phyloP scores from a whole-genome alignment of 345 rosid genomes.

The Geranium rotundifolium region DNA sequence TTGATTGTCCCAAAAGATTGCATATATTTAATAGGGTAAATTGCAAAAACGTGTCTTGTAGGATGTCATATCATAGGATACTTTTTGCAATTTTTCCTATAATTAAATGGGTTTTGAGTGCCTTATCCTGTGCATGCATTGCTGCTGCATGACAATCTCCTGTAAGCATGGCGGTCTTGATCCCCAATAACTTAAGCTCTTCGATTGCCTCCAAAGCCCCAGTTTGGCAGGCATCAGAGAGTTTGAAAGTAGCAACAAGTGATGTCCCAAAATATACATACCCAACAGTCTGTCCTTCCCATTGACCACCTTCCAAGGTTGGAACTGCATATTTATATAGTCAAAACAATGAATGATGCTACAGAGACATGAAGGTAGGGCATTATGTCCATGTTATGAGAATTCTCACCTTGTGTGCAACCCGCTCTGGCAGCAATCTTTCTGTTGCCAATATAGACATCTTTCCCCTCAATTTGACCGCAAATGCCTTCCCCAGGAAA shows the following conservation, averaged over 20 bases:
- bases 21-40: not conserved
- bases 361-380: not conserved
- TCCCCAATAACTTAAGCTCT: constrained; percentile 44
- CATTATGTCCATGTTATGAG: not conserved
- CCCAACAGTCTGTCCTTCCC: constrained; percentile 41
- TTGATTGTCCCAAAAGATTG: not conserved
- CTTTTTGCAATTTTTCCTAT: no score
- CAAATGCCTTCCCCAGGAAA: constrained; percentile 78
- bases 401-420: constrained; percentile 30
- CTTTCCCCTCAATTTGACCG: constrained; percentile 50
- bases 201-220: constrained; percentile 55
- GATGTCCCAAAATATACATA: constrained; percentile 38
- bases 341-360: no score
- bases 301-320: constrained; percentile 16
- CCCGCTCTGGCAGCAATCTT: constrained; percentile 52
- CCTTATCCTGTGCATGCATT: constrained; percentile 62
- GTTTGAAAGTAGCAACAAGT: constrained; percentile 41
- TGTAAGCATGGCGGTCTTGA: constrained; percentile 61
- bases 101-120: constrained; percentile 2
- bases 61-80: not conserved
- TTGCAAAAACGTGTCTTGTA: not conserved
- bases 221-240: constrained; percentile 61
- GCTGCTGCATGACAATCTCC: constrained; percentile 72
- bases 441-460: constrained; percentile 53
- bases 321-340: constrained; percentile 19